Conservation (phyloP, 805 yeast genomes). For the Wickerhamiella sorbophila region DNA sequence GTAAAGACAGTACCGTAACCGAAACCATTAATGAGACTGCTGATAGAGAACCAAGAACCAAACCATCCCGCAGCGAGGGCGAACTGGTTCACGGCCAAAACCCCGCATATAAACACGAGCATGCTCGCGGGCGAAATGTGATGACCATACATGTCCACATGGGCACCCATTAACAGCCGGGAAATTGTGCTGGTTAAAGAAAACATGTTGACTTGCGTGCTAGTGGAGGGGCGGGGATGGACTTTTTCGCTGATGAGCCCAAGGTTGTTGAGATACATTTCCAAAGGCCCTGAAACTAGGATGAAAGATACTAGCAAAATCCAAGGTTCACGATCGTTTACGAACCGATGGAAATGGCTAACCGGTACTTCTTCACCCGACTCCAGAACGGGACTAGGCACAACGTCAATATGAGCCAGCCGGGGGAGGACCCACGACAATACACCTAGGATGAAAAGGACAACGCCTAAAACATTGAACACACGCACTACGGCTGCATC, state of each 20-base stretch:
- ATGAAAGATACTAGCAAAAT: slow-evolving; percentile 48
- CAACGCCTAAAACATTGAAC: slow-evolving; percentile 15
- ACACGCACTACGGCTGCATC: not conserved
- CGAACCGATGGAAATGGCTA: slow-evolving; percentile 18
- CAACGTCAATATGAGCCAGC: slow-evolving; percentile 10
- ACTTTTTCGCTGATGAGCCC: slow-evolving; percentile 49
- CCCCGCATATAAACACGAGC: slow-evolving; percentile 21
- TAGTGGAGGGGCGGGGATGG: slow-evolving; percentile 18
- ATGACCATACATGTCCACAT: slow-evolving; percentile 44
- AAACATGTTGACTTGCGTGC: slow-evolving; percentile 38
- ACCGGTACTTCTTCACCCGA: not conserved
- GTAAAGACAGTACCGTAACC: slow-evolving; percentile 79
- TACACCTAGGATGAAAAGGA: slow-evolving; percentile 17
- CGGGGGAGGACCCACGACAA: slow-evolving; percentile 18
- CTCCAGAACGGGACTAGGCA: not conserved
- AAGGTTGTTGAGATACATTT: slow-evolving; percentile 70
- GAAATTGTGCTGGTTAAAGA: slow-evolving; percentile 57
- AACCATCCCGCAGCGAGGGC: slow-evolving; percentile 14
- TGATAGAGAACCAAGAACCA: slow-evolving; percentile 18
- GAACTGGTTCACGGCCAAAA: slow-evolving; percentile 29
- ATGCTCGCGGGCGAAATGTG: slow-evolving; percentile 20
- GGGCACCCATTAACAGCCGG: slow-evolving; percentile 50
- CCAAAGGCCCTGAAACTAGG: slow-evolving; percentile 67
- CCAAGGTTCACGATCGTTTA: slow-evolving; percentile 29
- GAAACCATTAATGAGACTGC: slow-evolving; percentile 45